Percentiles rank a stretch among this genome's conserved stretches.
phyloP scores from a whole-genome alignment of 2,329 filamentous ascomycete species.

The Chrysoporthe austroafricana region DNA sequence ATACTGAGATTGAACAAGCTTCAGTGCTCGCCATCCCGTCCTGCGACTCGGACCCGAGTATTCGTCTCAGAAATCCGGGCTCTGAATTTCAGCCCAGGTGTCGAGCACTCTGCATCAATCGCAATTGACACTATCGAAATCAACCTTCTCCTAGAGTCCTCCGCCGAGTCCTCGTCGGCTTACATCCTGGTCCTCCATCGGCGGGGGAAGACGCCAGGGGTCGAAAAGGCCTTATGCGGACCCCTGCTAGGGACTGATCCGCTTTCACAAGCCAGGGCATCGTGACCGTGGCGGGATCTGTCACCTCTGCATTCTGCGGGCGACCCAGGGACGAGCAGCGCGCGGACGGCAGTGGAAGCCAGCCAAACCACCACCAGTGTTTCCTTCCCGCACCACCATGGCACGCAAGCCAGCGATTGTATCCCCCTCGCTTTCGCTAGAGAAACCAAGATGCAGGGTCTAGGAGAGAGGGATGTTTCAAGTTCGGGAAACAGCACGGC shows the following conservation, averaged over 20 bases:
- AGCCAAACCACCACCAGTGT: background rate
- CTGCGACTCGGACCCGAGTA: background rate
- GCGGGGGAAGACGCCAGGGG: constrained; percentile 4
- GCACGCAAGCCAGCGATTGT: background rate
- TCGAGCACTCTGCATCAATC: background rate
- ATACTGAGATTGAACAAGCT: background rate
- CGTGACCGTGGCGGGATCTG: background rate
- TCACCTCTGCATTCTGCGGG: background rate
- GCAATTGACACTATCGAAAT: background rate
- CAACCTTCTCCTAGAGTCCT: background rate
- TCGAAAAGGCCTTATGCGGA: background rate
- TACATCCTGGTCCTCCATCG: background rate
- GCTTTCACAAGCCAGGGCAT: constrained; percentile 1
- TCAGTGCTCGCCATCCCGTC: background rate
- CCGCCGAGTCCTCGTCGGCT: background rate
- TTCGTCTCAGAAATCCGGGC: background rate
- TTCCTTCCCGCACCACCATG: background rate
- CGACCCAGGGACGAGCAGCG: background rate
- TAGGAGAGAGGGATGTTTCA: background rate
- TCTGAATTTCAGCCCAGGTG: background rate
- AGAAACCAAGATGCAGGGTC: background rate
- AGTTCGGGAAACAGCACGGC: background rate
- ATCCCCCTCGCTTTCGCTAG: background rate
- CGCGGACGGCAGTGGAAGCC: background rate
- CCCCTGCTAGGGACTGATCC: background rate